Base-by-base conservation (phyloP, 2,329 filamentous ascomycete species). In the Verticillium klebahnii region DNA sequence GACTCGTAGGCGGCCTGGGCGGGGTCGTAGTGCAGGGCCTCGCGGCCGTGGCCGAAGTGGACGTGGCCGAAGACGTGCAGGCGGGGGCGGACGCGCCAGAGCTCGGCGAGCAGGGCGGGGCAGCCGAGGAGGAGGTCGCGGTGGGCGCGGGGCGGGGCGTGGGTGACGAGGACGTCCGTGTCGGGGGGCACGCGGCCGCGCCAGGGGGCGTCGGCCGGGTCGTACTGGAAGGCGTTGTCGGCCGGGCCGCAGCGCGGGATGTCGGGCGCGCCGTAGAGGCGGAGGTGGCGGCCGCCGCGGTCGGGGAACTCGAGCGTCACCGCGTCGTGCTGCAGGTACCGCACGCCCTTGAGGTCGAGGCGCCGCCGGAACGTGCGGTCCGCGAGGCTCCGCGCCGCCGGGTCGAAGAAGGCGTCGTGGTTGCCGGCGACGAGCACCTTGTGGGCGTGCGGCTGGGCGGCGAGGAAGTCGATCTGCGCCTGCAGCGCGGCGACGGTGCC, bases 381-480 rank as follows among this genome's bases (percentile, higher is more conserved):
- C 56, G 83, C 79, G 11, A 81, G 75, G 17, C 73, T 74, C 4
- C 90, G 82, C 15, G 86, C 87, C 37, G 80, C 79, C 29, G 84
- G 79, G 73, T 96, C 94, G 64, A 96, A 90, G 79, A 87, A 96
- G 69, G 86, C 89, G 71, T 97, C 94, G 73, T 97, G 94, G 72
- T 97, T 97, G 1, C 94, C 94, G 36, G 87, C 86, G 36, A 98
- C 87, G 39, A 93, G 84, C 29, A 97, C 81, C 74, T 97, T 96
- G 73, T 96, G 84, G 39, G 78, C 77, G 70, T 97, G 92, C 0
- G 91, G 90, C 8, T 93, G 83, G 3, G 80, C 79, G 56, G 81
- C 83, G 14, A 97, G 80, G 92, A 92, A 97, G 78, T 96, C 85
- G 54, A 97, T 80, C 69, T 95, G 89, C n/a, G 78, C 79, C 77